Conservation (phyloP, 2,329 filamentous ascomycete species). For the Verruconis gallopava region DNA sequence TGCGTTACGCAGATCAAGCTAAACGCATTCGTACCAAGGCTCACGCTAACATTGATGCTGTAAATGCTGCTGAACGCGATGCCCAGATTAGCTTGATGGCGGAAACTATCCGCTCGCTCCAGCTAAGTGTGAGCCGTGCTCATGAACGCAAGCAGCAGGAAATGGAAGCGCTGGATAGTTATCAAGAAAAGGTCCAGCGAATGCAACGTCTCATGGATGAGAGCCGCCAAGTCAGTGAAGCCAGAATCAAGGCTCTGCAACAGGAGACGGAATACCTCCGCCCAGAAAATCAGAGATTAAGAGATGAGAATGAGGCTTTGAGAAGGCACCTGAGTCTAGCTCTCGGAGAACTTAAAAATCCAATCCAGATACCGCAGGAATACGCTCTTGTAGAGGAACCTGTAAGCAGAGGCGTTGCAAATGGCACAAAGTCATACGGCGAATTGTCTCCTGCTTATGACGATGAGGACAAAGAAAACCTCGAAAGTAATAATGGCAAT, state of each 20-base stretch:
- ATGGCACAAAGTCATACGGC: constrained; percentile 19
- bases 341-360: constrained; percentile 76
- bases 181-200: constrained; percentile 75
- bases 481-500: neutral
- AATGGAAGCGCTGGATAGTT: constrained; percentile 79
- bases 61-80: constrained; percentile 84
- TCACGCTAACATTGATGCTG: constrained; percentile 88
- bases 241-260: constrained; percentile 77
- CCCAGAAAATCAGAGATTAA: constrained; percentile 44
- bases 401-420: too few species aligned
- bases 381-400: constrained; percentile 11
- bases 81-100: constrained; percentile 91
- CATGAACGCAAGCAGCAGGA: constrained; percentile 30
- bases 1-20: constrained; percentile 94
- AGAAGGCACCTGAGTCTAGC: constrained; percentile 79
- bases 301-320: constrained; percentile 67
- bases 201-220: constrained; percentile 98
- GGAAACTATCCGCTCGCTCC: constrained; percentile 78
- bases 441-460: constrained; percentile 11
- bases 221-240: constrained; percentile 74
- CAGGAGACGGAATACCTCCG: constrained; percentile 35
- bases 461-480: constrained; percentile 17
- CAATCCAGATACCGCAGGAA: constrained; percentile 52
- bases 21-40: constrained; percentile 93
- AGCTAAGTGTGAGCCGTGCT: constrained; percentile 53